Base-by-base conservation (phyloP, 2,329 filamentous ascomycete species). In the Colletotrichum gloeosporioides region DNA sequence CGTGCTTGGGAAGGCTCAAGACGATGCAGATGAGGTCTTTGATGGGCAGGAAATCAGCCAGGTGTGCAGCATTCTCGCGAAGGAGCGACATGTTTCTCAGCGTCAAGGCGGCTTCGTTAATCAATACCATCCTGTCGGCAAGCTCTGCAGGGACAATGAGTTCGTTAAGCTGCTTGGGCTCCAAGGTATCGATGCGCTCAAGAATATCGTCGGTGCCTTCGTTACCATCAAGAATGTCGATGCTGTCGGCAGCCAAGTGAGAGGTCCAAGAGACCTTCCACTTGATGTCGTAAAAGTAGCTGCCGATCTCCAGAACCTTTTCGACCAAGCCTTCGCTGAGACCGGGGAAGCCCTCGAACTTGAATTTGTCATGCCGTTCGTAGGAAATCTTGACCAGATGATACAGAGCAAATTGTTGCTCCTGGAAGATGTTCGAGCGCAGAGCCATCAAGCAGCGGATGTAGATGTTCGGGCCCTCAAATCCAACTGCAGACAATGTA, bases 1-100 rank as follows among this genome's bases (percentile, higher is more conserved):
- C 91, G 77, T 93, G 90, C 13, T 91, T 87, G 4, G 96, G 96
- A 4, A 98, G 89, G 79, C 93, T 94, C 61, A 98, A 88, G 29
- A 95, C 89, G 77, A 99, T 95, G 81, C 95, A 95, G 72, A 99
- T 88, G 66, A 98, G 90, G 80, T 98, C 96, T 81, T 94, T 93
- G 53, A 98, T 87, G 2, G 95, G 89, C 22, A 78, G 49, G 76
- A 96, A 92, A 29, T 94, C 92, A 7, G 95, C 91, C 80, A 98
- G 90, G 82, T 96, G 97, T 29, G 90, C 86, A 0, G 96, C 96
- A 82, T 99, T 99, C 77, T 98, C 96, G 27, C 93, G 92, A 25
- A 98, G 88, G 84, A 98, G 95, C n/a, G 96, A 93, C 96, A 99
- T 98, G 83, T 99, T 99, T 68, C 97, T 92, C 59, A 99, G 89